Conservation (phyloP, 139 green algal genomes). For the Chlorella sp. region DNA sequence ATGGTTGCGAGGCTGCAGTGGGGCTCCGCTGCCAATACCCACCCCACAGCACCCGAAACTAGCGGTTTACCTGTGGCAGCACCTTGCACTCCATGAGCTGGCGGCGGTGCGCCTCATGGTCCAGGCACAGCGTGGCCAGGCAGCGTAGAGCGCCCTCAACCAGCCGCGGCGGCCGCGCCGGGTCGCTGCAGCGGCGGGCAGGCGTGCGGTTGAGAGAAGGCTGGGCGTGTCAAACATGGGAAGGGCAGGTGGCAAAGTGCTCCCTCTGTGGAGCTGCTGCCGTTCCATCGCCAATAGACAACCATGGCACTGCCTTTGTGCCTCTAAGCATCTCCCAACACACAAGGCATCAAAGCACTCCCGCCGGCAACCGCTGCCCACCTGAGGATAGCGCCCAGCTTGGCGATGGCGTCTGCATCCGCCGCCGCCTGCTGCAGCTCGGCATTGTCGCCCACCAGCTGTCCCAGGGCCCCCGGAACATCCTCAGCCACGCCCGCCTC, state of each 20-base stretch:
- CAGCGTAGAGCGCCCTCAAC: slow-evolving; percentile 66
- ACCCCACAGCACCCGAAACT: no score
- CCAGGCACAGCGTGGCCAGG: slow-evolving; percentile 71
- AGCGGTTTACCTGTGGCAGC: slow-evolving; percentile 55
- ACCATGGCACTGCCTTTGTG: no score
- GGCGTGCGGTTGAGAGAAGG: not conserved
- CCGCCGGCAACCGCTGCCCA: not conserved
- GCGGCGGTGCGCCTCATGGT: slow-evolving; percentile 61
- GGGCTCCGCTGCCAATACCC: no score
- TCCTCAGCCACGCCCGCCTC: slow-evolving; percentile 52
- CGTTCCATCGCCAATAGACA: no score
- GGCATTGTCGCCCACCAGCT: slow-evolving; percentile 42
- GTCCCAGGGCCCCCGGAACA: slow-evolving; percentile 59
- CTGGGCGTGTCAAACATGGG: no score
- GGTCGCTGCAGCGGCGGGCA: not conserved
- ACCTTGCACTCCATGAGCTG: slow-evolving; percentile 76
- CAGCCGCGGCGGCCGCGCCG: slow-evolving; percentile 9
- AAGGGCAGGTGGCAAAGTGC: no score
- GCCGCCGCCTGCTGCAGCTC: slow-evolving; percentile 50
- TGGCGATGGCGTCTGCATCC: slow-evolving; percentile 68
- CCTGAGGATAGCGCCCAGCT: slow-evolving; percentile 60
- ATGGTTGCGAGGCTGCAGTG: no score
- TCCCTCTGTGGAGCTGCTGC: no score
- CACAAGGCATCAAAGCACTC: no score
- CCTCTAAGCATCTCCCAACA: no score